Conservation (phyloP, 371 early-diverging fungal species). For the Mortierella sp. region DNA sequence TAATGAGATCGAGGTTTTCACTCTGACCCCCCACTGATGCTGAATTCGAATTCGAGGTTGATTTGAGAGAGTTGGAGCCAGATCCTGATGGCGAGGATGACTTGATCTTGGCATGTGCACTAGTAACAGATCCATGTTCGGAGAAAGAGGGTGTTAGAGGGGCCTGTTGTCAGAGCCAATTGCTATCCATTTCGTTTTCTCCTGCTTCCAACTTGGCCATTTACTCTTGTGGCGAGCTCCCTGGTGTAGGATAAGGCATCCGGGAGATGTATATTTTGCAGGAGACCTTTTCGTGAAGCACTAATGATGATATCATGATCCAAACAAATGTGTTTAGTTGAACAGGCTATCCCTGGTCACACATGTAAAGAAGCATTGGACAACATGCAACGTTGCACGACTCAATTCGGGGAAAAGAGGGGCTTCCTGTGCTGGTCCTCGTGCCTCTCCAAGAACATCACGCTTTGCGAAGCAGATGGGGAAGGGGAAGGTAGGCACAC, state of each 20-base stretch:
- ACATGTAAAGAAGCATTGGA: too few species aligned
- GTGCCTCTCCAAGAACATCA: too few species aligned
- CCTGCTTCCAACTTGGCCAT: conserved; percentile 77
- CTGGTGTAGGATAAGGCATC: conserved; percentile 33
- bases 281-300: conserved; percentile 77
- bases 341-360: too few species aligned
- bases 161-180: conserved; percentile 57
- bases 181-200: conserved; percentile 7
- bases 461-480: too few species aligned
- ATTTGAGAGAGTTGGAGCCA: conserved; percentile 11
- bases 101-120: conserved; percentile 27
- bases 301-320: conserved; percentile 41
- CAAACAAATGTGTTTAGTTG: background rate
- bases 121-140: background rate
- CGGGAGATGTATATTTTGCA: conserved; percentile 64
- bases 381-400: too few species aligned
- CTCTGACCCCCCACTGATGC: conserved; percentile 19
- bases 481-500: too few species aligned
- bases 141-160: background rate
- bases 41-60: conserved; percentile 14
- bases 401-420: too few species aligned
- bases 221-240: conserved; percentile 56
- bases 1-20: conserved; percentile 35
- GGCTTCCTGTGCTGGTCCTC: too few species aligned
- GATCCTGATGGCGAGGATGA: conserved; percentile 13